phyloP scores from a whole-genome alignment of 2,329 filamentous ascomycete genomes.

The Xylaria hypoxylon region DNA sequence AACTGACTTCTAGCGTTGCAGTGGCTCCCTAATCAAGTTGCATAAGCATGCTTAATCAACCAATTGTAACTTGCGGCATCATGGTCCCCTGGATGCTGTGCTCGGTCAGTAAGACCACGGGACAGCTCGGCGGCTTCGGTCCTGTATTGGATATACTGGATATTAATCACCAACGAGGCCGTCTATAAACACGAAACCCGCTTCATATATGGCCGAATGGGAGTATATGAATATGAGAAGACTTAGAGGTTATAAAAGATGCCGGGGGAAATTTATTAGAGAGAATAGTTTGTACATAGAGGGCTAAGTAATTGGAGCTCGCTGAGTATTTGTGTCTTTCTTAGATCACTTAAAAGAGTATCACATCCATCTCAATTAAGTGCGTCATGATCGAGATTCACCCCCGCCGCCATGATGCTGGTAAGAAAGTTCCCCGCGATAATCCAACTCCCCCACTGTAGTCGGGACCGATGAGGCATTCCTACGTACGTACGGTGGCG shows the following conservation, averaged over 20 bases:
- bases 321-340: background rate
- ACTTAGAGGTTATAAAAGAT: background rate
- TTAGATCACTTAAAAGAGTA: too few species aligned
- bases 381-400: background rate
- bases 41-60: background rate
- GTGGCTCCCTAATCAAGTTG: constrained; percentile 12
- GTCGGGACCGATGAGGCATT: background rate
- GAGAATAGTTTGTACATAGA: too few species aligned
- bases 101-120: background rate
- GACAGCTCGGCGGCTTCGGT: background rate
- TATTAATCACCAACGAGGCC: too few species aligned
- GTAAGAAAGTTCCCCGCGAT: too few species aligned
- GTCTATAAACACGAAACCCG: too few species aligned
- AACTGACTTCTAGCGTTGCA: background rate
- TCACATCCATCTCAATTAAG: too few species aligned
- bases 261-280: background rate
- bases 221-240: background rate
- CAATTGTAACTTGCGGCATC: too few species aligned
- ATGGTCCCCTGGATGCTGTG: background rate
- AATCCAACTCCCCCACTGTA: constrained; percentile 3
- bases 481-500: background rate
- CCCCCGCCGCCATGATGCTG: too few species aligned
- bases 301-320: background rate
- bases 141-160: background rate
- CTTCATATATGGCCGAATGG: too few species aligned